Conservation (phyloP, 2,329 filamentous ascomycete genomes). For the Dichotomopilus funicola region DNA sequence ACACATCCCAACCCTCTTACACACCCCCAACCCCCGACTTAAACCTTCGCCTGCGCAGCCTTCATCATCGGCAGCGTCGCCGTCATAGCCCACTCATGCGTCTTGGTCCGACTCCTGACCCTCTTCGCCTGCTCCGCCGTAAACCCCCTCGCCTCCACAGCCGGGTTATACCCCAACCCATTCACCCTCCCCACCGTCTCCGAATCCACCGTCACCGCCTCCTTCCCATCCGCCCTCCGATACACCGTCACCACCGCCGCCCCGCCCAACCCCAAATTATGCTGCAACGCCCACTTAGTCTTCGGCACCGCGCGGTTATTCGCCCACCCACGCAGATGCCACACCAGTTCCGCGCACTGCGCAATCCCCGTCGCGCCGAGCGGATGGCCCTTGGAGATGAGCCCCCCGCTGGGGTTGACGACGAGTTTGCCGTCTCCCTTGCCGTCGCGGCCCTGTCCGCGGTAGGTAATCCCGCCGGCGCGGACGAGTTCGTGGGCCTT, state of each 20-base stretch:
- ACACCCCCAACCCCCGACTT: background rate
- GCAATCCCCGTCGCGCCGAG: slow-evolving; percentile 91
- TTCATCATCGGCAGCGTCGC: slow-evolving; percentile 51
- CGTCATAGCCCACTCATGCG: slow-evolving; percentile 69
- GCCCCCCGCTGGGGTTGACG: slow-evolving; percentile 86
- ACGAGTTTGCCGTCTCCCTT: slow-evolving; percentile 70
- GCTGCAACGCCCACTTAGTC: slow-evolving; percentile 73
- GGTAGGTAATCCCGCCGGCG: slow-evolving; percentile 79
- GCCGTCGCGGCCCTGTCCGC: slow-evolving; percentile 58
- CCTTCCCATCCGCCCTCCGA: slow-evolving; percentile 69
- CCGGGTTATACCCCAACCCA: slow-evolving; percentile 83
- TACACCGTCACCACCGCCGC: slow-evolving; percentile 89
- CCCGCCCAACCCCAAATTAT: slow-evolving; percentile 88
- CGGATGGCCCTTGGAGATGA: slow-evolving; percentile 95
- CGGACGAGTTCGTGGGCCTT: slow-evolving; percentile 91
- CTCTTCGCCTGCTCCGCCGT: slow-evolving; percentile 66
- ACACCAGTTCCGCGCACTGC: slow-evolving; percentile 90
- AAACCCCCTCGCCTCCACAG: slow-evolving; percentile 82
- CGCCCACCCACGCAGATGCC: slow-evolving; percentile 93
- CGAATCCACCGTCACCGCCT: slow-evolving; percentile 53
- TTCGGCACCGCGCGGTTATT: slow-evolving; percentile 71
- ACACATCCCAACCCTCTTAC: background rate
- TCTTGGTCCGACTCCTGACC: slow-evolving; percentile 60
- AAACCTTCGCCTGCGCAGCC: slow-evolving; percentile 55
- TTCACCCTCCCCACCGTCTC: slow-evolving; percentile 59